Conservation (phyloP, 1,139 yeast genomes). For the Yamadazyma pseudoaaseri region DNA sequence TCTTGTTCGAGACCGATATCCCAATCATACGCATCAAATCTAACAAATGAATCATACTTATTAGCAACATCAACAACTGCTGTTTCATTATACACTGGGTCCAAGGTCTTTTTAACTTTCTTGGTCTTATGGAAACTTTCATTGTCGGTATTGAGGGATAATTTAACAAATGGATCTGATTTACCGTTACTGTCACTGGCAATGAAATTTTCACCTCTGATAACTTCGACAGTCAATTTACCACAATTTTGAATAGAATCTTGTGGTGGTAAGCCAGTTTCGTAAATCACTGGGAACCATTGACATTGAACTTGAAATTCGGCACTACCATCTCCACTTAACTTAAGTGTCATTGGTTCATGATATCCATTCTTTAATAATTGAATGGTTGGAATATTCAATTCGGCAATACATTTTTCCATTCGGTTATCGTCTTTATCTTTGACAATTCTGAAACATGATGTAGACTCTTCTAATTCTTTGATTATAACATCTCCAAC, state of each 20-base stretch:
- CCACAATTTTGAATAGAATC: slow-evolving; percentile 83
- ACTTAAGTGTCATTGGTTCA: slow-evolving; percentile 47
- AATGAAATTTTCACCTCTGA: slow-evolving; percentile 68
- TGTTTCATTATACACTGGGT: slow-evolving; percentile 83
- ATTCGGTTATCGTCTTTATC: slow-evolving; percentile 51
- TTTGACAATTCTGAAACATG: slow-evolving; percentile 60
- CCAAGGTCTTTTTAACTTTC: slow-evolving; percentile 78
- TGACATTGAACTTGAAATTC: slow-evolving; percentile 62
- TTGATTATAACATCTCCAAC: slow-evolving; percentile 74
- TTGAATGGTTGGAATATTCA: slow-evolving; percentile 65
- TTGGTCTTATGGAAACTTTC: slow-evolving; percentile 69
- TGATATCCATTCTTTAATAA: slow-evolving; percentile 65
- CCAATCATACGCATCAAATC: slow-evolving; percentile 76
- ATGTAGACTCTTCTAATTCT: slow-evolving; percentile 73
- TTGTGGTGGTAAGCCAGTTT: slow-evolving; percentile 61
- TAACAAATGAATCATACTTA: slow-evolving; percentile 59
- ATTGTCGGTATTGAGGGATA: slow-evolving; percentile 60
- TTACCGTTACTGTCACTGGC: slow-evolving; percentile 88
- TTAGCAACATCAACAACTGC: slow-evolving; percentile 52
- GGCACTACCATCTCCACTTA: slow-evolving; percentile 46
- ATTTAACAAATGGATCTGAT: slow-evolving; percentile 85
- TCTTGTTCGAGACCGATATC: slow-evolving; percentile 86
- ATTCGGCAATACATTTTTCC: slow-evolving; percentile 61
- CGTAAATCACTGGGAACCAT: slow-evolving; percentile 72
- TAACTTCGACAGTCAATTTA: slow-evolving; percentile 57